Percentiles rank a stretch among this genome's conserved stretches.
These are phyloP conservation scores for Sporisorium exsertum DNA, from an alignment of 1,284 basidiomycete genomes.

Conservation along the genomic window DNA sequence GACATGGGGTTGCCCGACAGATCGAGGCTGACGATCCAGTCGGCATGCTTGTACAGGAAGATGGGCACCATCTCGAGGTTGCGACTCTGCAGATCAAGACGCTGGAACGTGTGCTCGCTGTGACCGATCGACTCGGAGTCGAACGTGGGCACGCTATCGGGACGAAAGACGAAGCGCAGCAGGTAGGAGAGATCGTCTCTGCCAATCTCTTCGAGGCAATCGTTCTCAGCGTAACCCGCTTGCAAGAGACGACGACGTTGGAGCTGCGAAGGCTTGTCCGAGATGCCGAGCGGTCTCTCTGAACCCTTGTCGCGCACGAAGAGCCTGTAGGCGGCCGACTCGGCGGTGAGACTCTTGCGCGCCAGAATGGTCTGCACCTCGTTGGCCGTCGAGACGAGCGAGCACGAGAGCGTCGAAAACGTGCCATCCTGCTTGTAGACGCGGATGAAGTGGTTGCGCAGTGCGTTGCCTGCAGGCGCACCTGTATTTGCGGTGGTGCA, in stretches of 20 bases:
- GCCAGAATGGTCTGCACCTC: slow-evolving; percentile 71
- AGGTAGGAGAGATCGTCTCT: slow-evolving; percentile 86
- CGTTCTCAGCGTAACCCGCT: slow-evolving; percentile 86
- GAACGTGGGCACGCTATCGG: slow-evolving; percentile 74
- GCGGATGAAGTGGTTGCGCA: slow-evolving; percentile 73
- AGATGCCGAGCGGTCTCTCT: slow-evolving; percentile 71
- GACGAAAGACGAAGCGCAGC: slow-evolving; percentile 81
- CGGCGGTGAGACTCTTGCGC: slow-evolving; percentile 51
- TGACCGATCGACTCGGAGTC: slow-evolving; percentile 59
- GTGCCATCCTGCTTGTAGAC: slow-evolving; percentile 83
- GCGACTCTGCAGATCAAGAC: slow-evolving; percentile 84
- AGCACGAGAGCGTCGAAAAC: slow-evolving; percentile 79
- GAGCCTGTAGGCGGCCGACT: slow-evolving; percentile 60
- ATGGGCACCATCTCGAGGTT: slow-evolving; percentile 91
- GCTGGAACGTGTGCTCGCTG: slow-evolving; percentile 74
- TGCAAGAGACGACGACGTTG: slow-evolving; percentile 86
- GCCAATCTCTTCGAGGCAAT: slow-evolving; percentile 83
- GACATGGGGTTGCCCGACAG: slow-evolving; percentile 95
- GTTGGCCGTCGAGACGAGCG: slow-evolving; percentile 77
- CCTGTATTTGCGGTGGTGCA: slow-evolving; percentile 24
- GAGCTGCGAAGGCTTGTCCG: slow-evolving; percentile 87
- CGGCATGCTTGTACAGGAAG: slow-evolving; percentile 85
- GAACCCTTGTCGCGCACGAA: slow-evolving; percentile 67
- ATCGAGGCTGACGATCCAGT: slow-evolving; percentile 86
- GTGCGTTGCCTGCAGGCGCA: slow-evolving; percentile 10